Conservation (phyloP, 1,284 basidiomycete species). For the Abortiporus biennis region DNA sequence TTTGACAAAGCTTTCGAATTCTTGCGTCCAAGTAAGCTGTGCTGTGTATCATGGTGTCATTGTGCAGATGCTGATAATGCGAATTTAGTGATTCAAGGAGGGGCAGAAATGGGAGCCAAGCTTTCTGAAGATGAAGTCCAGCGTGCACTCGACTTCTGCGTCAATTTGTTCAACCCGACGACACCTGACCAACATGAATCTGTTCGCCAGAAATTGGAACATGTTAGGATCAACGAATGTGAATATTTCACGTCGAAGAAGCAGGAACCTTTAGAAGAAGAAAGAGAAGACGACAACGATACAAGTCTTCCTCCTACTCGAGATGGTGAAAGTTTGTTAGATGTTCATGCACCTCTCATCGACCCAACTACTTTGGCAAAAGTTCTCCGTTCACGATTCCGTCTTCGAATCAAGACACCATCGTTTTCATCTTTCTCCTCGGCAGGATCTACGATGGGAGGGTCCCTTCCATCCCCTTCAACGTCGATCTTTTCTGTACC, state of each 20-base stretch:
- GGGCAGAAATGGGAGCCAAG: slow-evolving; percentile 61
- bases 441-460: slow-evolving; percentile 3
- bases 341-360: slow-evolving; percentile 24
- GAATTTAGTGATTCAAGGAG: slow-evolving; percentile 64
- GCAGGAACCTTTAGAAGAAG: background rate
- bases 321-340: slow-evolving; percentile 15
- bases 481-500: background rate
- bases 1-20: slow-evolving; percentile 57
- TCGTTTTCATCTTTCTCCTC: background rate
- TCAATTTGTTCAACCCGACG: slow-evolving; percentile 32
- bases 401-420: background rate
- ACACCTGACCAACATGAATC: slow-evolving; percentile 28
- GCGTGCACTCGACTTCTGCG: slow-evolving; percentile 35
- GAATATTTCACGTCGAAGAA: background rate
- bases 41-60: background rate
- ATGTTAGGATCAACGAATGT: slow-evolving; percentile 4
- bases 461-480: background rate
- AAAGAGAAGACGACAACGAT: background rate
- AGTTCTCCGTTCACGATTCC: slow-evolving; percentile 10
- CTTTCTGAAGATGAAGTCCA: slow-evolving; percentile 69
- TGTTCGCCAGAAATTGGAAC: slow-evolving; percentile 23
- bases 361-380: slow-evolving; percentile 17
- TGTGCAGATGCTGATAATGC: background rate
- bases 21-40: slow-evolving; percentile 49
- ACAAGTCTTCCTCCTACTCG: background rate